A percentile compares a stretch with the other conserved stretches of the same genome.
These are phyloP conservation scores for Aspergillus luchuensis DNA, from an alignment of 2,329 filamentous ascomycete genomes.

Conservation along the genomic window DNA sequence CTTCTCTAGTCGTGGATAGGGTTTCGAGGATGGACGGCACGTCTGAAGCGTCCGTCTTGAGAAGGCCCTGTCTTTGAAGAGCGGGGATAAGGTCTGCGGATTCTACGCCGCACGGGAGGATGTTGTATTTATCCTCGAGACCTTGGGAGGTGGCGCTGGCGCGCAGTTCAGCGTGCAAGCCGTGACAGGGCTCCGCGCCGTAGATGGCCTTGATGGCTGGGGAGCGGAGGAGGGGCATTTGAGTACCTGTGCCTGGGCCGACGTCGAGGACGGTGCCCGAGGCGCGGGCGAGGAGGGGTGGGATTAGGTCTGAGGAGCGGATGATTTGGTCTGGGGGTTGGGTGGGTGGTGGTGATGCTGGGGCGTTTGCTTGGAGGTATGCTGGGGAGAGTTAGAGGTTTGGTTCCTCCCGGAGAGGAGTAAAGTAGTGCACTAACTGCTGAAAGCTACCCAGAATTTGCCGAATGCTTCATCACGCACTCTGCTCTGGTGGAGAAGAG, in stretches of 20 bases:
- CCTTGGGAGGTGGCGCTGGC: conserved; percentile 44
- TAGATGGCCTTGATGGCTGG: conserved; percentile 52
- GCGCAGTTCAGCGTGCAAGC: conserved; percentile 50
- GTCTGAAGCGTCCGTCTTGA: conserved; percentile 22
- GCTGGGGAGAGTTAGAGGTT: conserved; percentile 7
- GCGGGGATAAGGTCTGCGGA: conserved; percentile 49
- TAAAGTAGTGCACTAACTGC: conserved; percentile 28
- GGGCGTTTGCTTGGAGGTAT: conserved; percentile 16
- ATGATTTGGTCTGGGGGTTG: conserved; percentile 20
- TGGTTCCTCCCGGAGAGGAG: background rate
- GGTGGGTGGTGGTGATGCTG: conserved; percentile 1
- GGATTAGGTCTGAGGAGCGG: conserved; percentile 43
- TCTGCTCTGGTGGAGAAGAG: conserved; percentile 31
- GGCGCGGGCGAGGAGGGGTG: conserved; percentile 43
- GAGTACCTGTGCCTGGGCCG: conserved; percentile 56
- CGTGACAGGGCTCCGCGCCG: conserved; percentile 55
- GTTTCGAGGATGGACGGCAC: background rate
- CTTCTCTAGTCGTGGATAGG: background rate
- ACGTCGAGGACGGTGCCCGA: conserved; percentile 51
- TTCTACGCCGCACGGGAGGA: conserved; percentile 53
- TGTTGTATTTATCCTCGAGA: conserved; percentile 51
- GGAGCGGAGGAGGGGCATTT: conserved; percentile 50
- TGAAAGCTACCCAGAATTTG: conserved; percentile 45
- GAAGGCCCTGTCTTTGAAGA: conserved; percentile 46
- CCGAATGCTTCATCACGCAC: conserved; percentile 46